Evolutionary conservation across 208 protist species (phyloP).

Genomic region (Angomonas deanei): DNA sequence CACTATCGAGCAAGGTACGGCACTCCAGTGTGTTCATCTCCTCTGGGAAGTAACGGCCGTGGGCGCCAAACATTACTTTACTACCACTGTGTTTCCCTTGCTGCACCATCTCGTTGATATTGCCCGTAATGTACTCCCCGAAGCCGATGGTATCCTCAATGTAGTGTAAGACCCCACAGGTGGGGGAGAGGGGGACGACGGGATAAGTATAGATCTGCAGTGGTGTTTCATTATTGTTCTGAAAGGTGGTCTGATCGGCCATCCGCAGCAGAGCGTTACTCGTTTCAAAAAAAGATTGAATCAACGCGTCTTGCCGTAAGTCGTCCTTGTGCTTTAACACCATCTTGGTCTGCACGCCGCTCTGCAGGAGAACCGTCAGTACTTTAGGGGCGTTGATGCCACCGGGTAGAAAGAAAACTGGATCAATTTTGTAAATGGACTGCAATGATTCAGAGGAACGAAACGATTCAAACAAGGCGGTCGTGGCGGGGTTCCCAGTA

Average conservation of each 20-base stretch:
- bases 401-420: conserved; percentile 70
- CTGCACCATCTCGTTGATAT: not conserved
- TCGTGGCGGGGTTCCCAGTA: not conserved
- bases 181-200: conserved; percentile 90
- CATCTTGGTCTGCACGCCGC: conserved; percentile 83
- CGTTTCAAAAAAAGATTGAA: conserved; percentile 93
- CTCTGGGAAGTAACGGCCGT: conserved; percentile 81
- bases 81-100: not conserved
- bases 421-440: conserved; percentile 45
- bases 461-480: too few species aligned
- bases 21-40: conserved; percentile 60
- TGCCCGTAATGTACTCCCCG: conserved; percentile 84
- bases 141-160: conserved; percentile 88
- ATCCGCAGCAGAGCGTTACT: conserved; percentile 73
- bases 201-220: conserved; percentile 91
- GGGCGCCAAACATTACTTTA: conserved; percentile 33
- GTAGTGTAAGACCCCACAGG: conserved; percentile 90
- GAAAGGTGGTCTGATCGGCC: conserved; percentile 1
- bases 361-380: conserved; percentile 71
- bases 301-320: conserved; percentile 94
- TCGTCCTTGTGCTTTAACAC: conserved; percentile 92
- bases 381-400: conserved; percentile 95
- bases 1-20: conserved; percentile 34
- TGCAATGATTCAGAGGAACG: too few species aligned
- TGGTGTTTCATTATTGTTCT: too few species aligned